Conservation (phyloP, 1,139 yeast species). For the Lipomyces yarrowii region DNA sequence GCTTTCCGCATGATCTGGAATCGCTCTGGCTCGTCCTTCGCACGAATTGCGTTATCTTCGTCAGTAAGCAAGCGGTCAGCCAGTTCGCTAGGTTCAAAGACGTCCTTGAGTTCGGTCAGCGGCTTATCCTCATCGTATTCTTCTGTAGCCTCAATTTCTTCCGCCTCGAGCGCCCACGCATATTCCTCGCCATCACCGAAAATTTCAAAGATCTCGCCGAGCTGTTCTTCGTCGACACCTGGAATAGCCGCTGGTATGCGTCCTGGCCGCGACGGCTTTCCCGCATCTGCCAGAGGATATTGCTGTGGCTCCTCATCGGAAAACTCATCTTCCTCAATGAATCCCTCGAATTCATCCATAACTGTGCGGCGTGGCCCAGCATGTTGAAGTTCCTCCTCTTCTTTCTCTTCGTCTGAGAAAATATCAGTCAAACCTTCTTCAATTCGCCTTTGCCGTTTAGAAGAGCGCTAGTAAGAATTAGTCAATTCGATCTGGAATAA, state of each 20-base stretch:
- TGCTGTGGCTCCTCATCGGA: slow-evolving; percentile 83
- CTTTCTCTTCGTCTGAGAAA: slow-evolving; percentile 76
- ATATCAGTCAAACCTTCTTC: slow-evolving; percentile 65
- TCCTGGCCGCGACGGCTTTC: slow-evolving; percentile 42
- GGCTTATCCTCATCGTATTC: slow-evolving; percentile 48
- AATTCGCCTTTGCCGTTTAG: slow-evolving; percentile 30
- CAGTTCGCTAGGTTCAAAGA: slow-evolving; percentile 91
- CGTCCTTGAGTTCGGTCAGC: slow-evolving; percentile 70
- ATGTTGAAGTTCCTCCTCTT: slow-evolving; percentile 48
- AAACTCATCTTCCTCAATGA: slow-evolving; percentile 94
- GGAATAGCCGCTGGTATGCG: slow-evolving; percentile 59
- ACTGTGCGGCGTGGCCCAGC: slow-evolving; percentile 34
- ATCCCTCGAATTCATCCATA: slow-evolving; percentile 87
- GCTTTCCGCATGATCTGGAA: slow-evolving; percentile 73
- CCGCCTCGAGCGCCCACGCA: slow-evolving; percentile 96
- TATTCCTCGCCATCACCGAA: slow-evolving; percentile 98
- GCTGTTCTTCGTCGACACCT: slow-evolving; percentile 86
- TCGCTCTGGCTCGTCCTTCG: slow-evolving; percentile 90
- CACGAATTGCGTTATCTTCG: slow-evolving; percentile 84
- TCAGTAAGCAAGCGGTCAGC: slow-evolving; percentile 90
- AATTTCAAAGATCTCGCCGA: slow-evolving; percentile 90
- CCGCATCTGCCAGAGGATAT: slow-evolving; percentile 38
- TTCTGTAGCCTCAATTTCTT: slow-evolving; percentile 57
- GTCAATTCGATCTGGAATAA: slow-evolving; percentile 23
- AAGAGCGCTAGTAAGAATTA: slow-evolving; percentile 17